Evolutionary conservation across 345 rosid species (phyloP).

Genomic region (Bruguiera parviflora): DNA sequence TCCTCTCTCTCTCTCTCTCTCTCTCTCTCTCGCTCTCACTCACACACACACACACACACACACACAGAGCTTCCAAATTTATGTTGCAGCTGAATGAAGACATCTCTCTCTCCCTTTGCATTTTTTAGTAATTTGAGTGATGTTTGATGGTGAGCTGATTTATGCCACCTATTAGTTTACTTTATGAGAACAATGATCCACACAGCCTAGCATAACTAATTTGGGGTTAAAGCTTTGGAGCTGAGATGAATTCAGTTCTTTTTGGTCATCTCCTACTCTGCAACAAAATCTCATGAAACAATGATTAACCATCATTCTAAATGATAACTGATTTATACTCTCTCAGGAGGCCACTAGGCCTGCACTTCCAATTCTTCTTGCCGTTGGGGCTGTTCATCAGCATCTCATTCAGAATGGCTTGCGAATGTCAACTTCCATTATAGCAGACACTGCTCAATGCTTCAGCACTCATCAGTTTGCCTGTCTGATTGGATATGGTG

Average conservation of each 20-base stretch:
- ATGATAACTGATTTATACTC: slow-evolving; percentile 12
- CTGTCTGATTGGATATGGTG: slow-evolving; percentile 97
- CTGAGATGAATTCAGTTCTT: not conserved
- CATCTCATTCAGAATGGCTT: slow-evolving; percentile 98
- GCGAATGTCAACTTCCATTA: slow-evolving; percentile 89
- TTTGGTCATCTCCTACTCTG: slow-evolving; percentile 2
- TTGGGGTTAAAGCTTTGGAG: not conserved
- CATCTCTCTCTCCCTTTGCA: too few relatives aligned
- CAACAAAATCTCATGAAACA: not conserved
- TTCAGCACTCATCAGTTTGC: slow-evolving; percentile 99
- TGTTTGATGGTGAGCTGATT: too few relatives aligned
- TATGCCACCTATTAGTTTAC: too few relatives aligned
- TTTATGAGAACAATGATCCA: too few relatives aligned
- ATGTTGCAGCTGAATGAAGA: too few relatives aligned
- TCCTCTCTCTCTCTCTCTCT: too few relatives aligned
- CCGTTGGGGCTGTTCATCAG: slow-evolving; percentile 97
- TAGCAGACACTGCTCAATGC: slow-evolving; percentile 96
- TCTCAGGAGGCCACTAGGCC: slow-evolving; percentile 86
- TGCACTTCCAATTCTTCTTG: slow-evolving; percentile 91
- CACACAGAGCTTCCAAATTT: too few relatives aligned
- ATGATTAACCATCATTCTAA: not conserved
- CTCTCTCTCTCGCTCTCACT: too few relatives aligned
- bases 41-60: too few relatives aligned
- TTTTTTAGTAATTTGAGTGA: too few relatives aligned
- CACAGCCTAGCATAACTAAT: not conserved